A percentile compares a stretch with the other conserved stretches of the same genome.
Conservation (phyloP, 495 filamentous ascomycete genomes). For the Astrothelium subdiscretum region DNA sequence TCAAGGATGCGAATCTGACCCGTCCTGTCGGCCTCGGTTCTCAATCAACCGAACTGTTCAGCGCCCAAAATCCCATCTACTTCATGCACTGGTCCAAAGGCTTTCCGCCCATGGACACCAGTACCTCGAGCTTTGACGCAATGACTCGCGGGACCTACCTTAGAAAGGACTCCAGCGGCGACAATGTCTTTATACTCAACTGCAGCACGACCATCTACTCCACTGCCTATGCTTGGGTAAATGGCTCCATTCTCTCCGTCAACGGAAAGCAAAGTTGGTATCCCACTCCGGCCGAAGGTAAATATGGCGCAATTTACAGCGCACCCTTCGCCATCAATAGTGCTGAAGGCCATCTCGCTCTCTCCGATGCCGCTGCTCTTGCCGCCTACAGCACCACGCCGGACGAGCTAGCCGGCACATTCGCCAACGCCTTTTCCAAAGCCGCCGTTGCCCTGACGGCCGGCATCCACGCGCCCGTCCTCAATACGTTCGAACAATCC, state of each 20-base stretch:
- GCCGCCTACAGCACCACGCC: slow-evolving; percentile 6
- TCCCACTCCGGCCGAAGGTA: neutral
- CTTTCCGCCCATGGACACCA: neutral
- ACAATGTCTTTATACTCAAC: slow-evolving; percentile 14
- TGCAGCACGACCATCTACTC: slow-evolving; percentile 13
- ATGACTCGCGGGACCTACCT: neutral
- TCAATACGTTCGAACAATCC: slow-evolving; percentile 6
- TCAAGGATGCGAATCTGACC: slow-evolving; percentile 7
- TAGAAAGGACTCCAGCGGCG: neutral
- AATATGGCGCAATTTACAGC: slow-evolving; percentile 6
- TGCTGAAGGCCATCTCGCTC: slow-evolving; percentile 6
- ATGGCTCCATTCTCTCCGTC: slow-evolving; percentile 9
- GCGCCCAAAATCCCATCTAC: slow-evolving; percentile 11
- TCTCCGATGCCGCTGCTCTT: slow-evolving; percentile 3
- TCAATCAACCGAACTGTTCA: slow-evolving; percentile 10
- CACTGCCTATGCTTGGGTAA: slow-evolving; percentile 11
- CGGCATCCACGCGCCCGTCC: slow-evolving; percentile 5
- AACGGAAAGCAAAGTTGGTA: slow-evolving; percentile 6
- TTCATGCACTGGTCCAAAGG: slow-evolving; percentile 13
- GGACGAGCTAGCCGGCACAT: slow-evolving; percentile 9
- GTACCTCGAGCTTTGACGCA: neutral
- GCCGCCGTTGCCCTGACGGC: slow-evolving; percentile 8
- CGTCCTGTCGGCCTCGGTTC: slow-evolving; percentile 5
- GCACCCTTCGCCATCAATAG: neutral
- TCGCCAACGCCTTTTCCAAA: slow-evolving; percentile 8